Conservation (phyloP, 768 basidiomycete genomes). For the Porphyrellus cyaneotinctus region DNA sequence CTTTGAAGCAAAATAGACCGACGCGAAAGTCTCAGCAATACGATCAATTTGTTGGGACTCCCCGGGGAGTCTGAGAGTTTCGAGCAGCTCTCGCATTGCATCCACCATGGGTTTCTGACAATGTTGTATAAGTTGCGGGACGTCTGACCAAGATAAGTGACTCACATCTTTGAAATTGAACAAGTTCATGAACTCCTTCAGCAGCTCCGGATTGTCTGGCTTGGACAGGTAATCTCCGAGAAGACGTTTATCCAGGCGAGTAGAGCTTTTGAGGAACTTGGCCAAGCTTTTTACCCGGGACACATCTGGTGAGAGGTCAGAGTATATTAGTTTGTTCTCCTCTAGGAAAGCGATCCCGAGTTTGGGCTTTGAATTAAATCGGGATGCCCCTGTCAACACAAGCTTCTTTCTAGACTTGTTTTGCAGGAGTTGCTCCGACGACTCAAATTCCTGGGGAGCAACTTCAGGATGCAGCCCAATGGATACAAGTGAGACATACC, state of each 20-base stretch:
- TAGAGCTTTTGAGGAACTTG: constrained; percentile 77
- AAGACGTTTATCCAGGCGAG: constrained; percentile 85
- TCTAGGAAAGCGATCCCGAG: constrained; percentile 86
- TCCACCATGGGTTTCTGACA: constrained; percentile 89
- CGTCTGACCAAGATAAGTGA: constrained; percentile 4
- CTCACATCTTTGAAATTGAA: constrained; percentile 88
- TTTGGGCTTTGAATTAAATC: constrained; percentile 94
- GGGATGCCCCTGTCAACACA: constrained; percentile 74
- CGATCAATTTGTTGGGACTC: constrained; percentile 91
- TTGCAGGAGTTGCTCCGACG: constrained; percentile 54
- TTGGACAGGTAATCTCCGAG: constrained; percentile 91
- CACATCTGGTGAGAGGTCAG: constrained; percentile 51
- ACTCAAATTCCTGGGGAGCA: constrained; percentile 46
- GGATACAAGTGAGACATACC: constrained; percentile 37
- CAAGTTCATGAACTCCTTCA: constrained; percentile 82
- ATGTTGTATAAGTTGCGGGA: constrained; percentile 1
- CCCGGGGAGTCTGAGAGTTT: constrained; percentile 91
- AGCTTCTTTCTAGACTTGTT: constrained; percentile 85
- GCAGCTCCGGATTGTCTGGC: constrained; percentile 78
- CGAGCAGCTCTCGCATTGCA: constrained; percentile 91
- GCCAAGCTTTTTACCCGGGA: constrained; percentile 71
- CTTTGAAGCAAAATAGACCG: constrained; percentile 78
- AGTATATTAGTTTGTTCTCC: constrained; percentile 85
- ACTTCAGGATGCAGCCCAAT: neutral
- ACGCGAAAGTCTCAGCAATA: constrained; percentile 93